Percentiles rank a stretch among this genome's conserved stretches.
Conservation (phyloP, 768 basidiomycete species). For the Scleroderma bovista region DNA sequence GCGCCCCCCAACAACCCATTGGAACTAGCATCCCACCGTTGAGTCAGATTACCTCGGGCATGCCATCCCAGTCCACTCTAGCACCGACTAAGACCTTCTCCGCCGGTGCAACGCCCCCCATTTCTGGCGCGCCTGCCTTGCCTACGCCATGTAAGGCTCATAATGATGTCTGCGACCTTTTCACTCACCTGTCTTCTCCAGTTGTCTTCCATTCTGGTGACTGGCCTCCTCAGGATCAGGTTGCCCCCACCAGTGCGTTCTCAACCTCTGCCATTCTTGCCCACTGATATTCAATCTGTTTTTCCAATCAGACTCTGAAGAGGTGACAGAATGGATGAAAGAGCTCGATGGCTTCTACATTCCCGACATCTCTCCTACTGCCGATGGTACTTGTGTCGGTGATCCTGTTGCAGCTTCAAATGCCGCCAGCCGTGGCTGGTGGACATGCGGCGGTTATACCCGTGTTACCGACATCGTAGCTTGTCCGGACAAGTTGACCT, state of each 20-base stretch:
- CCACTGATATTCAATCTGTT: not conserved
- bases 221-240: constrained; percentile 61
- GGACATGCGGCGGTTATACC: constrained; percentile 80
- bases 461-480: constrained; percentile 54
- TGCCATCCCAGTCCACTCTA: constrained; percentile 48
- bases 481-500: constrained; percentile 64
- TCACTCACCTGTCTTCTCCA: constrained; percentile 17
- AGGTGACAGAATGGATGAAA: constrained; percentile 72
- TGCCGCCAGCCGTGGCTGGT: constrained; percentile 73
- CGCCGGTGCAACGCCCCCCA: constrained; percentile 56
- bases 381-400: constrained; percentile 61
- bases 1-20: constrained; percentile 24
- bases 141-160: constrained; percentile 54
- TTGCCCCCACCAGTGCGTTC: constrained; percentile 54
- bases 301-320: constrained; percentile 40
- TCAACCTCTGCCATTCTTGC: not conserved
- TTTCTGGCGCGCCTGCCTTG: constrained; percentile 59
- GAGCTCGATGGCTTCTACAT: constrained; percentile 69
- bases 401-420: constrained; percentile 52
- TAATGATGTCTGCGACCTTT: not conserved
- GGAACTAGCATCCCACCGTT: constrained; percentile 53
- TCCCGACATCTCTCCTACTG: constrained; percentile 57
- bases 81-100: constrained; percentile 48
- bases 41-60: constrained; percentile 54
- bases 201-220: constrained; percentile 40